Evolutionary conservation across 2,329 filamentous ascomycete genomes (phyloP), one percentile per base, ranked within the genome.

Genomic region (Neofusicoccum sp.): DNA sequence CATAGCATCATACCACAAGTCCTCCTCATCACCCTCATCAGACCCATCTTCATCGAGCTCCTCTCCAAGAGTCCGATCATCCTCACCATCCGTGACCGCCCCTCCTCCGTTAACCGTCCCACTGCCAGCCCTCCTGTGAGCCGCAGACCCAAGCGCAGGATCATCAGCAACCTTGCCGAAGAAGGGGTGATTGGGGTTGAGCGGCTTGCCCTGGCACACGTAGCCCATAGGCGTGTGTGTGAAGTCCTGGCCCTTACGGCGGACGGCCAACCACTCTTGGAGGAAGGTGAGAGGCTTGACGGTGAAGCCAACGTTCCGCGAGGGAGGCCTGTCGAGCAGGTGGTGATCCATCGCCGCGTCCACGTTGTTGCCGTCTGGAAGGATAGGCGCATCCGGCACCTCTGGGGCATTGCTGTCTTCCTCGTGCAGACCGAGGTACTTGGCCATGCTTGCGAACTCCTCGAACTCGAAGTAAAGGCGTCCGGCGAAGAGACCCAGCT

Each of bases 401-500:
- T 37, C 36, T 8, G 16, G 22, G 4, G 4, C 36, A 4, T 56
- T 45, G 0, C 39, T 50, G 6, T 28, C 31, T 9, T 62, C 39
- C 0, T 56, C 54, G 3, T 44, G 16, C 11, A 71, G 28, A 7
- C 71, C 71, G 5, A 76, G 65, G 59, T 73, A 77, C 12, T 61
- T 56, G 9, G 68, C 56, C 5, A 77, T 39, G 3, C 64, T 67
- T 6, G 66, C 49, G 47, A 75, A 74, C 56, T 88, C 85, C 0
- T 73, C 64, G 68, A 76, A 85, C 0, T 81, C 77, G 62, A 88
- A 82, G 67, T 90, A 89, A 0, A 90, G 76, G 0, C 87, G 78
- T 0, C 87, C 88, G 0, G 85, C 78, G 50, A 89, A 78, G 4
- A 90, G 77, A 0, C 87, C 87, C 0, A 90, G 69, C 67, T 90